These are phyloP conservation scores for Nigrospora sphaerica DNA, from an alignment of 2,329 filamentous ascomycete genomes.

Conservation along the genomic window DNA sequence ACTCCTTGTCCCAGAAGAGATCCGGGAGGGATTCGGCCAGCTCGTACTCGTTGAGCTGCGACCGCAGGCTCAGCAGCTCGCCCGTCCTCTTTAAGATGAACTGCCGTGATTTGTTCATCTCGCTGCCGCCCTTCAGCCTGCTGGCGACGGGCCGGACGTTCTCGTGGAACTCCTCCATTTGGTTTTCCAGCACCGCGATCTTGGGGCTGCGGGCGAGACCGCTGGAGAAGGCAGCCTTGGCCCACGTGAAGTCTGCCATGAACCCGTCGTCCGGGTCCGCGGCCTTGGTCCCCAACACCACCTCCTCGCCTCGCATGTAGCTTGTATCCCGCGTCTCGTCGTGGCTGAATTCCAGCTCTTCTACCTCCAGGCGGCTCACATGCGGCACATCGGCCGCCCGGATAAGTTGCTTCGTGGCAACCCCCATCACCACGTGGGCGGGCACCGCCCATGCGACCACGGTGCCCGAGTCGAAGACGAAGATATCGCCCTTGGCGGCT, in stretches of 20 bases:
- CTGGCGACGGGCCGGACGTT: conserved; percentile 77
- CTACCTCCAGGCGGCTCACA: conserved; percentile 65
- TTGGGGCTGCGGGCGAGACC: conserved; percentile 90
- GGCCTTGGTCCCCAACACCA: conserved; percentile 74
- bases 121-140: conserved; percentile 52
- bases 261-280: conserved; percentile 35
- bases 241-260: conserved; percentile 58
- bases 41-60: conserved; percentile 94
- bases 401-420: conserved; percentile 66
- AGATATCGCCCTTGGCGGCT: conserved; percentile 71
- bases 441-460: conserved; percentile 88
- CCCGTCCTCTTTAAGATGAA: conserved; percentile 93
- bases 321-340: conserved; percentile 68
- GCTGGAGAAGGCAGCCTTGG: conserved; percentile 94
- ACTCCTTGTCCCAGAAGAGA: conserved; percentile 95
- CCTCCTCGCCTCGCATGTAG: conserved; percentile 77
- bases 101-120: conserved; percentile 59
- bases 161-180: conserved; percentile 77
- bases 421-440: conserved; percentile 60
- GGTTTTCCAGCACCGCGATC: conserved; percentile 81
- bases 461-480: conserved; percentile 91
- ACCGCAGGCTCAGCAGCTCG: conserved; percentile 80
- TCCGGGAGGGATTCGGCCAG: conserved; percentile 92
- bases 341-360: conserved; percentile 81
- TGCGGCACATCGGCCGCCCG: conserved; percentile 72